Percentiles rank a stretch among this genome's conserved stretches.
phyloP scores from a whole-genome alignment of 139 green algal genomes.

The Chlorella sp. region DNA sequence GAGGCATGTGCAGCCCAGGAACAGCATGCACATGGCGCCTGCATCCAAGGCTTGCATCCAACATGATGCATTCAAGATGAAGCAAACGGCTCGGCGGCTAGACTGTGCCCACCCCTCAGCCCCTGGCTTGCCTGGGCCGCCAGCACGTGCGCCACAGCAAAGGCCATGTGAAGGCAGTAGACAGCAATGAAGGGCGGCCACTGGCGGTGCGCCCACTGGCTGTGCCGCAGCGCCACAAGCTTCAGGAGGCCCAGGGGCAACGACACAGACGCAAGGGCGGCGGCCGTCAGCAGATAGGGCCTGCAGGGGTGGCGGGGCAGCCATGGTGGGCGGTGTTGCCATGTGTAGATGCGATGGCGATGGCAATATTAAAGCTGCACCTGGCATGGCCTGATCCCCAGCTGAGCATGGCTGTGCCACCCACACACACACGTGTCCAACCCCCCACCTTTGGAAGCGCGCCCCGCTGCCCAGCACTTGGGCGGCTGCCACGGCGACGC shows the following conservation, averaged over 20 bases:
- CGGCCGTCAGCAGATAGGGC: conserved; percentile 12
- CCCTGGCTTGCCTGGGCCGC: conserved; percentile 23
- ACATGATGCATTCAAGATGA: too few relatives aligned
- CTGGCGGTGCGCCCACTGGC: conserved; percentile 53
- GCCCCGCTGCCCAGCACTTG: conserved; percentile 51
- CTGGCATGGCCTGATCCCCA: too few relatives aligned
- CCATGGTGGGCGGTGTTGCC: too few relatives aligned
- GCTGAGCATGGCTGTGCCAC: too few relatives aligned
- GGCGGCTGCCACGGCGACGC: conserved; percentile 46
- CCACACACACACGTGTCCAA: too few relatives aligned
- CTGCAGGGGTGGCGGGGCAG: conserved; percentile 9
- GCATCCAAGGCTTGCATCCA: too few relatives aligned
- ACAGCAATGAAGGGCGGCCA: conserved; percentile 64
- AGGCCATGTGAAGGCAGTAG: conserved; percentile 53
- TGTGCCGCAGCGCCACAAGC: neutral
- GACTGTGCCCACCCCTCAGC: too few relatives aligned
- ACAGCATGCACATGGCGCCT: too few relatives aligned
- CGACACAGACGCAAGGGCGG: neutral
- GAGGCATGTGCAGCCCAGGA: too few relatives aligned
- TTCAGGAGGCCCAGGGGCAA: conserved; percentile 16
- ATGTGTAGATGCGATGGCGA: too few relatives aligned
- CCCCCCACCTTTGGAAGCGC: conserved; percentile 49
- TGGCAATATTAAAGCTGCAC: too few relatives aligned
- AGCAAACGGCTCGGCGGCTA: too few relatives aligned
- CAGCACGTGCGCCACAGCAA: conserved; percentile 52